Base-by-base conservation (phyloP, 140 eudicot species). In the Erigeron philadelphicus region DNA sequence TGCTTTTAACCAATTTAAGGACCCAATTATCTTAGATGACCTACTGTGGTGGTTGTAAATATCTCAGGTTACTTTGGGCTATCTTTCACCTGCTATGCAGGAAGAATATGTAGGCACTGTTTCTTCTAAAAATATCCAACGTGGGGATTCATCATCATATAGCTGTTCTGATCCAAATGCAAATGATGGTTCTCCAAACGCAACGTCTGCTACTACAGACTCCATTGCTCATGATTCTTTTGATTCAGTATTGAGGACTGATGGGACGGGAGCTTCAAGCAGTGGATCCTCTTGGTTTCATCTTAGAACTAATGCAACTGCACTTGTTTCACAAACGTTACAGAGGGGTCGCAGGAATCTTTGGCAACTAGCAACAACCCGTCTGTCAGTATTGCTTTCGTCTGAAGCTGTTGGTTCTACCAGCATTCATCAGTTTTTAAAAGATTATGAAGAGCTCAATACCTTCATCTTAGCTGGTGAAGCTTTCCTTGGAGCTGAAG, bases 261-360 rank as follows among this genome's bases (percentile, higher is more conserved):
- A 84, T 78, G 90, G 95, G 45, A 83, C 70, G 79, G 84, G 84
- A 59, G 88, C 87, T 71, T 93, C 99, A 79, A 81, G 96, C 67
- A 85, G 97, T 79, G 99, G 90, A 42, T 93, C 95, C 61, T 88
- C 95, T 35, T 93, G 99, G 97, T 87, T 81, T 76, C 86, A 85
- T 68, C 83, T 93, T 71, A 83, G 95, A 56, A 89, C 72, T 66
- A 97, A 89, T 72, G 97, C 97, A 46, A 71, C 95, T 43, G 72
- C 83, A 4, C 80, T 81, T 75, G 89, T 89, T 70, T 93, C 99
- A 47, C 97, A 86, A 65, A 80, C 96, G 58, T 74, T 93, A 65
- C 84, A 80, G 44, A 89, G 99, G 68, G 99, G 99, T 49, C 85
- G 95, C 31, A 87, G 81, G 79, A 93, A 87, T 79, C 85, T 93